A percentile compares a stretch with the other conserved stretches of the same genome.
These are phyloP conservation scores for Microdochium nivale DNA, from an alignment of 2,329 filamentous ascomycete species.

Conservation along the genomic window DNA sequence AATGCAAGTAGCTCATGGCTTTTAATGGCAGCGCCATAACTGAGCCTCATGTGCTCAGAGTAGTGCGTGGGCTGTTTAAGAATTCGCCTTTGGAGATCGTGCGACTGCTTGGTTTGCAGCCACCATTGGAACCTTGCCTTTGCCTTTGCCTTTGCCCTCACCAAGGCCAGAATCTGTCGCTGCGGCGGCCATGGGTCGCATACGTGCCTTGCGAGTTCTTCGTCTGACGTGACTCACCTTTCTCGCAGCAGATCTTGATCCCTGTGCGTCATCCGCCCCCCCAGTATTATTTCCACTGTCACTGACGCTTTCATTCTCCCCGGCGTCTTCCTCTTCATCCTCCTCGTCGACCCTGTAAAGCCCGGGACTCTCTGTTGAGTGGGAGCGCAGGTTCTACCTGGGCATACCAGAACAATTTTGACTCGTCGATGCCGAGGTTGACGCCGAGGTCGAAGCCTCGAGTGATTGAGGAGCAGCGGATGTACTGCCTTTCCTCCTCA, in stretches of 20 bases:
- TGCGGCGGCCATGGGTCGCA: too few species aligned
- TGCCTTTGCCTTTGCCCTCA: too few species aligned
- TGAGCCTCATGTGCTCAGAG: too few species aligned
- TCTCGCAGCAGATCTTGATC: not conserved
- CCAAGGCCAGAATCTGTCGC: too few species aligned
- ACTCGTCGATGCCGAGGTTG: not conserved
- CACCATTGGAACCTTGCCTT: too few species aligned
- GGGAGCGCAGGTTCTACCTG: not conserved
- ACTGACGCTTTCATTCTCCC: not conserved
- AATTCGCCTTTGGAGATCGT: too few species aligned
- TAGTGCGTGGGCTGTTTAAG: too few species aligned
- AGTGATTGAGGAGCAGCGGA: slow-evolving; percentile 1
- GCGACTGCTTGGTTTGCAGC: too few species aligned
- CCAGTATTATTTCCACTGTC: not conserved
- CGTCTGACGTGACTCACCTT: slow-evolving; percentile 2
- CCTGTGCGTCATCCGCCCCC: not conserved
- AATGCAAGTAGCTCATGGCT: too few species aligned
- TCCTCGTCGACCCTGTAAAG: not conserved
- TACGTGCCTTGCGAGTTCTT: too few species aligned
- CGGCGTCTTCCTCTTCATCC: not conserved
- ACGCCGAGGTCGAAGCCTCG: not conserved
- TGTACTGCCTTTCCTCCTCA: slow-evolving; percentile 34
- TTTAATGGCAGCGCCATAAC: too few species aligned
- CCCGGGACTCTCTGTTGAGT: not conserved
- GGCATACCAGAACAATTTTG: not conserved